Conservation (phyloP, 2,329 filamentous ascomycete species). For the Trichoderma koningii region DNA sequence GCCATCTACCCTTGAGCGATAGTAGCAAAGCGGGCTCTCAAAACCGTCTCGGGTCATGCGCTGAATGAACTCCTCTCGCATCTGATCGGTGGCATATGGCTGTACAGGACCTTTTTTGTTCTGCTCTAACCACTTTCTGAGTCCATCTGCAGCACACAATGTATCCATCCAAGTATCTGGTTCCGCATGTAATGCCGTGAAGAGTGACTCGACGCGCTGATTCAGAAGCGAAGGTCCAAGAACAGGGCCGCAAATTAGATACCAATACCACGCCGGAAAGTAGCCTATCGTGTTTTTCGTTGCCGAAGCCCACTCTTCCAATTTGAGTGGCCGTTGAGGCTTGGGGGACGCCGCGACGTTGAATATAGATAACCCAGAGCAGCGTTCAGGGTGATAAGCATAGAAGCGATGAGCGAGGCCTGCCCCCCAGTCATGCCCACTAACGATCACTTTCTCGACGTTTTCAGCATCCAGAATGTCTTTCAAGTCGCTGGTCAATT, state of each 20-base stretch:
- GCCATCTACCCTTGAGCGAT: not conserved
- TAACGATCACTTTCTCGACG: not conserved
- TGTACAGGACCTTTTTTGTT: not conserved
- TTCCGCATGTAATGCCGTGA: not conserved
- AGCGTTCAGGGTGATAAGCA: not conserved
- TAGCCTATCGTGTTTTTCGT: not conserved
- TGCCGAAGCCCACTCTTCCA: not conserved
- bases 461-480: not conserved
- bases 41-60: not conserved
- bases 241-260: not conserved
- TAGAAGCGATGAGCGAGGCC: not conserved
- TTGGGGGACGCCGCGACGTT: not conserved
- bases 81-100: not conserved
- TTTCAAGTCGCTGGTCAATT: not conserved
- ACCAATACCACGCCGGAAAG: not conserved
- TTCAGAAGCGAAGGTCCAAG: not conserved
- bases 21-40: not conserved
- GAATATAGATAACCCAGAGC: not conserved
- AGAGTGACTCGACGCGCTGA: not conserved
- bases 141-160: not conserved
- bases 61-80: not conserved
- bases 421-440: conserved; percentile 6
- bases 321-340: not conserved
- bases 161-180: not conserved
- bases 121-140: not conserved